These are phyloP conservation scores for Myriosclerotinia scirpicola DNA, from an alignment of 2,329 filamentous ascomycete genomes.

Conservation along the genomic window DNA sequence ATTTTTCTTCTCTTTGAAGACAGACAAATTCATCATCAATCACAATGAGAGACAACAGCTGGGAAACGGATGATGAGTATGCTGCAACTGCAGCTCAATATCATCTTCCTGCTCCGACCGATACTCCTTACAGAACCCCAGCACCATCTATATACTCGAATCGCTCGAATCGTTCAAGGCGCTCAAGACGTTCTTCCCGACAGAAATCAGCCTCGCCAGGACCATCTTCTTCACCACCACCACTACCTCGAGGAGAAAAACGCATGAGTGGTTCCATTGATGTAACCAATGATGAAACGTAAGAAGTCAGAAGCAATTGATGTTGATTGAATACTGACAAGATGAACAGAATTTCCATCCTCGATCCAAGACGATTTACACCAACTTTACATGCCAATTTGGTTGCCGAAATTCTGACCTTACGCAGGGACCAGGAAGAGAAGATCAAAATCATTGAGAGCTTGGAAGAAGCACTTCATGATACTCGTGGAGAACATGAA, in stretches of 20 bases:
- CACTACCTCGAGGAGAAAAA: conserved; percentile 51
- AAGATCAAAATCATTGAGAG: conserved; percentile 85
- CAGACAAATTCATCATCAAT: conserved; percentile 6
- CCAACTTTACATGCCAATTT: conserved; percentile 92
- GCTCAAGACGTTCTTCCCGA: conserved; percentile 62
- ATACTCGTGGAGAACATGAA: conserved; percentile 73
- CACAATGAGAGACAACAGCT: conserved; percentile 50
- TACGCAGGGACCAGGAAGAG: conserved; percentile 87
- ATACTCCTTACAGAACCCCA: conserved; percentile 70
- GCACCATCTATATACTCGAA: conserved; percentile 45
- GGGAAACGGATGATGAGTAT: conserved; percentile 65
- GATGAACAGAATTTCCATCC: conserved; percentile 52
- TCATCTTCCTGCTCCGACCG: conserved; percentile 67
- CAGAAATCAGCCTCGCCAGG: conserved; percentile 63
- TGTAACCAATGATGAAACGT: conserved; percentile 61
- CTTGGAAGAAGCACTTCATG: conserved; percentile 73
- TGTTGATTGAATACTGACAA: conserved; percentile 26
- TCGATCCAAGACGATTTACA: conserved; percentile 91
- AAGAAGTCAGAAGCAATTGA: background rate
- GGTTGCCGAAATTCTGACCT: conserved; percentile 86
- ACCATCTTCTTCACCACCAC: conserved; percentile 59
- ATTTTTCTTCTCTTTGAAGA: conserved; percentile 7
- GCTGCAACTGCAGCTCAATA: conserved; percentile 55
- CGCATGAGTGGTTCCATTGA: conserved; percentile 56
- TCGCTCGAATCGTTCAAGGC: conserved; percentile 33